Evolutionary conservation across 2,329 filamentous ascomycete species (phyloP).

Genomic region (Sarocladiaceae sp.): DNA sequence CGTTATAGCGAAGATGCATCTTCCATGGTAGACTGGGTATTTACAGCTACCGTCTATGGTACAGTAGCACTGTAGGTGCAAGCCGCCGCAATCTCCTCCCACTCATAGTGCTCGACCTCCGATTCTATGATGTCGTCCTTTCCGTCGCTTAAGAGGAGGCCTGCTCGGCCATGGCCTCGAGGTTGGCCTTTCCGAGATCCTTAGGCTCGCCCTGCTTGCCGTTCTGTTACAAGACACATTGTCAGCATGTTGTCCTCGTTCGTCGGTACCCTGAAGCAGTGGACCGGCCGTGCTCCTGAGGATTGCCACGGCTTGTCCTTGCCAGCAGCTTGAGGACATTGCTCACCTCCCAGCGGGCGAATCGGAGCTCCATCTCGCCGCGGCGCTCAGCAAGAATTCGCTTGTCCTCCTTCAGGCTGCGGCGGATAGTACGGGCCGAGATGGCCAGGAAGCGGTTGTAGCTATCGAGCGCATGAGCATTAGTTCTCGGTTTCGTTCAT

Average conservation of each 20-base stretch:
- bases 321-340: neutral
- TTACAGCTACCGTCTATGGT: conserved; percentile 10
- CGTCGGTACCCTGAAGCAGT: neutral
- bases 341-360: conserved; percentile 87
- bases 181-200: conserved; percentile 57
- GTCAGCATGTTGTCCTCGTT: conserved; percentile 13
- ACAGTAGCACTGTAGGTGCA: conserved; percentile 9
- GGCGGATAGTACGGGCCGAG: conserved; percentile 89
- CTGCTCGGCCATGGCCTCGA: conserved; percentile 29
- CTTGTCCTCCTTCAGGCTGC: conserved; percentile 93
- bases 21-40: conserved; percentile 9
- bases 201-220: conserved; percentile 90
- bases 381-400: conserved; percentile 81
- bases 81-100: conserved; percentile 8
- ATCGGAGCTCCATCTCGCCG: conserved; percentile 82
- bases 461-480: conserved; percentile 50
- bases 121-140: neutral
- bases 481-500: neutral
- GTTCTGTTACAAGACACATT: conserved; percentile 69
- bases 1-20: neutral
- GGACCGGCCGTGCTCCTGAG: conserved; percentile 2
- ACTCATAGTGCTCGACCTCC: neutral
- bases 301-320: neutral
- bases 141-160: conserved; percentile 25
- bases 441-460: conserved; percentile 99